Evolutionary conservation across 306 rosid genomes (phyloP).

Genomic region (Castanea mollissima): DNA sequence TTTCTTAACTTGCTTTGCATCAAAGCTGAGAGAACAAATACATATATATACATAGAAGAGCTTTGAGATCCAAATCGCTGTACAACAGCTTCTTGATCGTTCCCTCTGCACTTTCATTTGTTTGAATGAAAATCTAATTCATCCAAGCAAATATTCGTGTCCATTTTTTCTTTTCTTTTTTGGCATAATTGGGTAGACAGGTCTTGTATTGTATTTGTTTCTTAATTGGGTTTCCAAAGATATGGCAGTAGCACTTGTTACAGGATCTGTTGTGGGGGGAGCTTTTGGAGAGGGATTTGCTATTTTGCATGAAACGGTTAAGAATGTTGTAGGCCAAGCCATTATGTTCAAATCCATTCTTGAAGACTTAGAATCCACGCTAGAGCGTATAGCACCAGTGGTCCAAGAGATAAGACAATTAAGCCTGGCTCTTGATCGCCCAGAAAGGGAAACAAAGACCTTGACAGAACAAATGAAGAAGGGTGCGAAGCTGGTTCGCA

Average conservation of each 20-base stretch:
- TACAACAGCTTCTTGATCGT: too few species aligned
- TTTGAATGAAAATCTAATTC: too few species aligned
- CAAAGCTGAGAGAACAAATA: too few species aligned
- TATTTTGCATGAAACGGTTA: neutral
- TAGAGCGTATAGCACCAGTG: constrained; percentile 1
- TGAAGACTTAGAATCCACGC: neutral
- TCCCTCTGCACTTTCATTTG: too few species aligned
- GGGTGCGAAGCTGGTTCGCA: constrained; percentile 5
- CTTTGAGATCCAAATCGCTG: too few species aligned
- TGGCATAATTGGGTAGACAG: too few species aligned
- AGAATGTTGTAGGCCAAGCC: neutral
- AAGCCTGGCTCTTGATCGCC: neutral
- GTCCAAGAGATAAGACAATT: constrained; percentile 3
- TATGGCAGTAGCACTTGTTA: constrained; percentile 10
- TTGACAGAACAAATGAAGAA: neutral
- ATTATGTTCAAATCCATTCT: constrained; percentile 12
- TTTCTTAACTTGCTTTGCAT: too few species aligned
- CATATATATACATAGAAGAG: too few species aligned
- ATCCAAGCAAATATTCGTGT: too few species aligned
- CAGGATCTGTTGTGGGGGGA: neutral
- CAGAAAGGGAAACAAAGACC: neutral
- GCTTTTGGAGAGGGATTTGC: neutral
- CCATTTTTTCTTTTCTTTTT: too few species aligned
- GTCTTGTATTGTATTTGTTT: too few species aligned
- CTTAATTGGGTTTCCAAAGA: neutral